Base-by-base conservation (phyloP, 768 basidiomycete species). In the Amanita exitialis region DNA sequence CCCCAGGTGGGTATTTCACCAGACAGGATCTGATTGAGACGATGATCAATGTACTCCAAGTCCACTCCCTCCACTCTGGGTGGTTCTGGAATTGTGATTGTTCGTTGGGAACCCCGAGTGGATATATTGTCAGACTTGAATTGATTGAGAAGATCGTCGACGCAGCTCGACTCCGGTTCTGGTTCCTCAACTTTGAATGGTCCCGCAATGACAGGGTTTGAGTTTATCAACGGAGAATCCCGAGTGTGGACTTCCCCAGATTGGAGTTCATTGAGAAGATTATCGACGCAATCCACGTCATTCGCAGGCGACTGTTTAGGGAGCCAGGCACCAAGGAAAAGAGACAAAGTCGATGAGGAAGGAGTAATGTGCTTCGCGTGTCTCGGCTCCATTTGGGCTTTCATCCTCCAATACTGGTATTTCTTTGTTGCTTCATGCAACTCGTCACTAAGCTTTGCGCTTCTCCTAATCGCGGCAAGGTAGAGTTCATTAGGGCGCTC, bases 341-440 rank as follows among this genome's bases (percentile, higher is more conserved):
- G 25, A 16, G 47, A 48, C n/a, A 48, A 9, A 6, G 47, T 38
- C 2, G 47, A 48, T 4, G 47, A 38, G 6, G 47, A 48, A 37
- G 47, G 47, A 38, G 47, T 48, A 23, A 48, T 16, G 13, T 10
- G 25, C 10, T 27, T 9, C 5, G 25, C n/a, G 9, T 39, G 47
- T 37, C 35, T 16, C 4, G 23, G 36, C 9, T 48, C 16, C 25
- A 28, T 39, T 13, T 48, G 35, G 2, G 47, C 47, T 39, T 48
- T 48, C 47, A 48, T 48, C 35, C 39, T 48, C 47, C 47, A 48
- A 8, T 18, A 48, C 13, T 23, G 20, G 16, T 39, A 30, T n/a
- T 48, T 48, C 37, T 39, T 48, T 6, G 35, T 35, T 20, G 18
- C 18, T 18, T 38, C 36, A 15, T 23, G 47, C 8, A 48, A 16